A percentile compares a stretch with the other conserved stretches of the same genome.
phyloP scores from a whole-genome alignment of 2,329 filamentous ascomycete genomes.

The Epichloe brachyelytri region DNA sequence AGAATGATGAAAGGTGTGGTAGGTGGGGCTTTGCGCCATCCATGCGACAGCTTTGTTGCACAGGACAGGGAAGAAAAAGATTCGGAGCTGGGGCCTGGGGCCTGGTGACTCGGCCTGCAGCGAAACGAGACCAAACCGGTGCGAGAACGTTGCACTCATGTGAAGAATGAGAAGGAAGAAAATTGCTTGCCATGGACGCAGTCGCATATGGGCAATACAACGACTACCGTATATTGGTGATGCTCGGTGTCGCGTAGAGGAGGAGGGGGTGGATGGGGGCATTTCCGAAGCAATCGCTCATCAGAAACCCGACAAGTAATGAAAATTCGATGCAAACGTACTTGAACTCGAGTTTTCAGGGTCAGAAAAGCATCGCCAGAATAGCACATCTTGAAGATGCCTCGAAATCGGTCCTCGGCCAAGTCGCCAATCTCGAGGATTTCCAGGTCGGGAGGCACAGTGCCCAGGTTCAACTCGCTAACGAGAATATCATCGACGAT shows the following conservation, averaged over 20 bases:
- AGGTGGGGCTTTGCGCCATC: background rate
- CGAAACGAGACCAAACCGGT: background rate
- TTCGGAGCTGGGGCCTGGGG: background rate
- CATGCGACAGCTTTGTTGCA: background rate
- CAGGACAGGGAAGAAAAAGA: background rate
- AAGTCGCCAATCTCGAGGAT: constrained; percentile 96
- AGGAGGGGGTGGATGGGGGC: constrained; percentile 4
- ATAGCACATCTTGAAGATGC: constrained; percentile 99
- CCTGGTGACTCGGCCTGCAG: background rate
- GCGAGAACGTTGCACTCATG: background rate
- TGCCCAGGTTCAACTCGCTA: constrained; percentile 92
- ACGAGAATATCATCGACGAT: constrained; percentile 99
- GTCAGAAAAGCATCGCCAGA: constrained; percentile 91
- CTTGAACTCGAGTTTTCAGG: constrained; percentile 87
- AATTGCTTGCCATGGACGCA: background rate
- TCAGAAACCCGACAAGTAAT: constrained; percentile 7
- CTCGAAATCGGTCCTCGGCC: constrained; percentile 90
- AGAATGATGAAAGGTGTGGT: background rate
- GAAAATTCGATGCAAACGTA: constrained; percentile 28
- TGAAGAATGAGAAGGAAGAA: background rate
- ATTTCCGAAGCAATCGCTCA: constrained; percentile 8
- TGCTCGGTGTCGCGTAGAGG: background rate
- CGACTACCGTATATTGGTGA: background rate
- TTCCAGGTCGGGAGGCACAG: constrained; percentile 86
- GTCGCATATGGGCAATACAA: background rate